phyloP scores from a whole-genome alignment of 495 filamentous ascomycete genomes.

The Penicillium bovifimosum region DNA sequence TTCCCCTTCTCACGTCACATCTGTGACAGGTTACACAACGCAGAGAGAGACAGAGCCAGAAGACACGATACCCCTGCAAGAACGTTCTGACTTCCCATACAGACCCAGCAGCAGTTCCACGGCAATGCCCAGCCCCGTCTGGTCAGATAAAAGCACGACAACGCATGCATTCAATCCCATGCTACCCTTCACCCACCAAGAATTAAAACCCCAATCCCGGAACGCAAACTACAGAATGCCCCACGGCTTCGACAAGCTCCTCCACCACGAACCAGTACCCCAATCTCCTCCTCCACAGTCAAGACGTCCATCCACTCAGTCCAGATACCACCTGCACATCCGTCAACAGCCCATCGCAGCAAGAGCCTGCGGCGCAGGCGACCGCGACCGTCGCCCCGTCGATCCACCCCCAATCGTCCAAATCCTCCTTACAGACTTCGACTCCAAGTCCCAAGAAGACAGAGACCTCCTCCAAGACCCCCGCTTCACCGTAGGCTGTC shows the following conservation, averaged over 20 bases:
- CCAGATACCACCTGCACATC: slow-evolving; percentile 58
- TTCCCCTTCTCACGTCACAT: not conserved
- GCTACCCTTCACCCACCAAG: slow-evolving; percentile 6
- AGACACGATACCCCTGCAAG: not conserved
- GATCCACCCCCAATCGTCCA: slow-evolving; percentile 95
- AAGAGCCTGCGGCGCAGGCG: slow-evolving; percentile 89
- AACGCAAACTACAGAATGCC: slow-evolving; percentile 30
- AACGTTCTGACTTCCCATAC: slow-evolving; percentile 8
- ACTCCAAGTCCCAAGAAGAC: slow-evolving; percentile 47
- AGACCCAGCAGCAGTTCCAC: slow-evolving; percentile 33
- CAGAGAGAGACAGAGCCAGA: not conserved
- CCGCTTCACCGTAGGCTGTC: slow-evolving; percentile 80
- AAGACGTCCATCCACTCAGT: slow-evolving; percentile 17
- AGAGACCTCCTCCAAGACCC: slow-evolving; percentile 61
- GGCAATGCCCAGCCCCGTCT: slow-evolving; percentile 31
- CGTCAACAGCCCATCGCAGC: slow-evolving; percentile 89
- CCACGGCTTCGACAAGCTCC: slow-evolving; percentile 38
- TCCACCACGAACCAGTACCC: slow-evolving; percentile 34
- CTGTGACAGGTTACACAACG: slow-evolving; percentile 2
- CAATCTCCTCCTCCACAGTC: slow-evolving; percentile 21
- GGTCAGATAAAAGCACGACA: slow-evolving; percentile 28
- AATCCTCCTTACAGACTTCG: slow-evolving; percentile 64
- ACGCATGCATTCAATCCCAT: slow-evolving; percentile 13
- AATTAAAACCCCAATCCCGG: slow-evolving; percentile 14
- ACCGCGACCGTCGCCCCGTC: slow-evolving; percentile 86